Evolutionary conservation across 768 basidiomycete species (phyloP).

Genomic region (Lenzites betulinus): DNA sequence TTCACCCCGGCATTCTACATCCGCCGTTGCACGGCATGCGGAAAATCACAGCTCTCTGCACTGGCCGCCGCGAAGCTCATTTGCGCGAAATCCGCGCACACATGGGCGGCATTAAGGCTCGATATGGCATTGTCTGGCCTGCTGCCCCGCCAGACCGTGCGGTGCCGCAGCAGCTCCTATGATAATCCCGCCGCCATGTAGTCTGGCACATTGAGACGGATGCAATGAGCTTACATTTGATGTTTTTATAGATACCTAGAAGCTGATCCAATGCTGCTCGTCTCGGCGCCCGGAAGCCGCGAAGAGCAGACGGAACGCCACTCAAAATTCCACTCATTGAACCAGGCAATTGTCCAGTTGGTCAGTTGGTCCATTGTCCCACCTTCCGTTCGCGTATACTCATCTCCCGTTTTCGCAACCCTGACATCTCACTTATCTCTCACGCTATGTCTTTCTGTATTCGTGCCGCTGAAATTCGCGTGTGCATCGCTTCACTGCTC

Average conservation of each 20-base stretch:
- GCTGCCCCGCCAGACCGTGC: background rate
- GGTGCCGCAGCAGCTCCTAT: background rate
- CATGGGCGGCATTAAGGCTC: background rate
- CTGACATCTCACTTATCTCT: background rate
- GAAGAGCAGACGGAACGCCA: slow-evolving; percentile 57
- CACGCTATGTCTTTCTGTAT: no score
- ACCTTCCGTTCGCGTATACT: slow-evolving; percentile 1
- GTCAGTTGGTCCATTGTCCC: slow-evolving; percentile 46
- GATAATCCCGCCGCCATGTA: background rate
- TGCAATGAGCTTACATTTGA: background rate
- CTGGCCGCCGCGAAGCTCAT: background rate
- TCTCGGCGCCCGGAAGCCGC: slow-evolving; percentile 56
- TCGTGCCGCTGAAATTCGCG: background rate
- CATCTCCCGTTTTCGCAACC: background rate
- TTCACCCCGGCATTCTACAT: background rate
- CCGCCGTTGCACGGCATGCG: background rate
- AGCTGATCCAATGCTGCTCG: slow-evolving; percentile 88
- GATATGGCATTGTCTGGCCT: background rate
- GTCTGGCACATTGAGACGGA: background rate
- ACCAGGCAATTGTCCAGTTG: slow-evolving; percentile 92
- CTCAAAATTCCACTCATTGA: slow-evolving; percentile 89
- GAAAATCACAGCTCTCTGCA: background rate
- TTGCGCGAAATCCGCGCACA: background rate
- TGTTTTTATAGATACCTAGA: slow-evolving; percentile 72
- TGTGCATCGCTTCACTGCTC: background rate